Conservation (phyloP, 257 asterid species). For the Salvia miltiorrhiza region DNA sequence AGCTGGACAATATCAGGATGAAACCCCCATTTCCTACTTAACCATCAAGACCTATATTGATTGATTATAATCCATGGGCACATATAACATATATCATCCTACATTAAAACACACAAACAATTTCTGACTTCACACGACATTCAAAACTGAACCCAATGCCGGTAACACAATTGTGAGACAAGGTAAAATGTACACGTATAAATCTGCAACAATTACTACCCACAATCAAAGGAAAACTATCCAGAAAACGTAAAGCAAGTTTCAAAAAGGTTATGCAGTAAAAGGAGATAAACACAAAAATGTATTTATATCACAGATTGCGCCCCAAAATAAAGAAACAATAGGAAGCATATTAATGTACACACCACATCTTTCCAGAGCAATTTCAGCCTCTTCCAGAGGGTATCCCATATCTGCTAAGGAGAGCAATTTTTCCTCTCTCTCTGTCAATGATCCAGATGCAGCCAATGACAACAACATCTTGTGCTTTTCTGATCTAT, state of each 20-base stretch:
- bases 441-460: slow-evolving; percentile 37
- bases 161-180: background rate
- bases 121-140: background rate
- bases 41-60: background rate
- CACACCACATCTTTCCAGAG: slow-evolving; percentile 65
- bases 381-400: slow-evolving; percentile 47
- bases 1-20: background rate
- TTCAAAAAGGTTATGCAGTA: background rate
- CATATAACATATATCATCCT: background rate
- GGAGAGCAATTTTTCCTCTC: slow-evolving; percentile 33
- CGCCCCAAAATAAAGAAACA: background rate
- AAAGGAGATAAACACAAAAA: background rate
- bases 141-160: background rate
- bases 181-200: background rate
- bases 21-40: background rate
- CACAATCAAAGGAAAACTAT: background rate
- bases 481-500: slow-evolving; percentile 38
- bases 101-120: background rate
- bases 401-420: slow-evolving; percentile 62
- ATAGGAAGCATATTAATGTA: slow-evolving; percentile 5
- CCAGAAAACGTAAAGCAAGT: background rate
- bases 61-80: background rate
- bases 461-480: slow-evolving; percentile 33
- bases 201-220: background rate
- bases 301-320: no score